Evolutionary conservation across 2,329 filamentous ascomycete genomes (phyloP), one percentile per base, ranked within the genome.

Genomic region (Aspergillus spinulosporus): DNA sequence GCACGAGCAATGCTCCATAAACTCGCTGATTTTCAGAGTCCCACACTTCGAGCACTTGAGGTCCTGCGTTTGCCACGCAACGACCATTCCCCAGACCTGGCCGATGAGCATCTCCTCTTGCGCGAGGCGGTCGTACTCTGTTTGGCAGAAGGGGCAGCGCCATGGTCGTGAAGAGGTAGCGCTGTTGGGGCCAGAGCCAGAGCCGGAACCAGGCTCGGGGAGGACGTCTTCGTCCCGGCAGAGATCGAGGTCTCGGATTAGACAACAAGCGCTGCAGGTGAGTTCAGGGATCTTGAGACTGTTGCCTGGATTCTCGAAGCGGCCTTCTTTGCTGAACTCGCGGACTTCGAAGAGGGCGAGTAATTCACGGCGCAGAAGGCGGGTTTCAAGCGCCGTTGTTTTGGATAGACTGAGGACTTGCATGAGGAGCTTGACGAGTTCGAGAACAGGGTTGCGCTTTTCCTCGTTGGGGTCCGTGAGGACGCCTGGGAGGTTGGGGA

Each of bases 1-100:
- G 78, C 94, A 99, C 8, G 87, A 88, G 74, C 95, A 99, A 74
- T 97, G 92, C 72, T 97, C 93, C 86, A 94, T 92, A 66, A 97
- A 95, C 68, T 97, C 93, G 71, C 96, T 97, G 40, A 90, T 81
- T 68, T 91, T 80, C 40, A 96, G 74, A 3, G 76, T 66, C 42
- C 72, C 73, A 65, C 84, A 87, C 64, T 90, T 90, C 32, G 82
- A 84, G 71, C 94, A 99, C 74, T 91, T 91, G 56, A 97, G 75
- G 72, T 99, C 94, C 76, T 97, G 93, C 36, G 88, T 90, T 60
- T 86, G 82, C 92, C 95, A 99, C 65, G 88, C 85, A 28, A 90
- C 82, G 5, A 90, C 79, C 69, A 88, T 76, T 21, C 84, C 84
- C 72, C 97, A 87, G 14, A 97, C 87, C 54, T 88, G 82, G 0